Conservation (phyloP, 805 yeast genomes). For the Pichia deserticola region DNA sequence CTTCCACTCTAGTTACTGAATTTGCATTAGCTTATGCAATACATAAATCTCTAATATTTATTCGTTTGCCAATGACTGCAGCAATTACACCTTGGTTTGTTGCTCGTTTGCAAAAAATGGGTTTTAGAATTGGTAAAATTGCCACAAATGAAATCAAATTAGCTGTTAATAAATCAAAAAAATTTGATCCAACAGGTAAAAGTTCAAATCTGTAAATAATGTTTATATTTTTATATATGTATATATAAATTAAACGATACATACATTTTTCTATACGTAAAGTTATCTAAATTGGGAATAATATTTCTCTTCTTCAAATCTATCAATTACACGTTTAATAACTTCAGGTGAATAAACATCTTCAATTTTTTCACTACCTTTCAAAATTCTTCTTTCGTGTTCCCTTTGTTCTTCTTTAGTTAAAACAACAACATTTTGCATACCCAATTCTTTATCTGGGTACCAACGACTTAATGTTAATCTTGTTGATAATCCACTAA, state of each 20-base stretch:
- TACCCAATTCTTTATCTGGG: slow-evolving; percentile 50
- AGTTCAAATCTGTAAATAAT: neutral
- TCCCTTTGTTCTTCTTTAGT: slow-evolving; percentile 77
- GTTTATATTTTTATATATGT: neutral
- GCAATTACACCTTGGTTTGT: slow-evolving; percentile 85
- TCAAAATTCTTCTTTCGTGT: slow-evolving; percentile 72
- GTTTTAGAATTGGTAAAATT: slow-evolving; percentile 64
- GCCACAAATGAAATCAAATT: slow-evolving; percentile 27
- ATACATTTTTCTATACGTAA: too few relatives aligned
- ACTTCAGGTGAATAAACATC: slow-evolving; percentile 61
- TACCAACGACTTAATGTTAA: slow-evolving; percentile 83
- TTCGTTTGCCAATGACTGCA: slow-evolving; percentile 85
- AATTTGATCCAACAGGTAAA: slow-evolving; percentile 34
- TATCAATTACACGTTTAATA: slow-evolving; percentile 44
- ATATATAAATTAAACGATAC: neutral
- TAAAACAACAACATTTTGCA: slow-evolving; percentile 79
- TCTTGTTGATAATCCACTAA: slow-evolving; percentile 75
- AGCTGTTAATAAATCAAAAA: slow-evolving; percentile 1
- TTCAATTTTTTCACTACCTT: slow-evolving; percentile 53
- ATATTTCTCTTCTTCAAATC: slow-evolving; percentile 70
- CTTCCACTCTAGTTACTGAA: slow-evolving; percentile 62
- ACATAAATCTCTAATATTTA: slow-evolving; percentile 78
- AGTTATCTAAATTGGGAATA: slow-evolving; percentile 49
- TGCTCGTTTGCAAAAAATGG: slow-evolving; percentile 57
- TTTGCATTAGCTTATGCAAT: slow-evolving; percentile 86